Evolutionary conservation across 208 protist genomes (phyloP).

Genomic region (Acanthamoeba sp.): DNA sequence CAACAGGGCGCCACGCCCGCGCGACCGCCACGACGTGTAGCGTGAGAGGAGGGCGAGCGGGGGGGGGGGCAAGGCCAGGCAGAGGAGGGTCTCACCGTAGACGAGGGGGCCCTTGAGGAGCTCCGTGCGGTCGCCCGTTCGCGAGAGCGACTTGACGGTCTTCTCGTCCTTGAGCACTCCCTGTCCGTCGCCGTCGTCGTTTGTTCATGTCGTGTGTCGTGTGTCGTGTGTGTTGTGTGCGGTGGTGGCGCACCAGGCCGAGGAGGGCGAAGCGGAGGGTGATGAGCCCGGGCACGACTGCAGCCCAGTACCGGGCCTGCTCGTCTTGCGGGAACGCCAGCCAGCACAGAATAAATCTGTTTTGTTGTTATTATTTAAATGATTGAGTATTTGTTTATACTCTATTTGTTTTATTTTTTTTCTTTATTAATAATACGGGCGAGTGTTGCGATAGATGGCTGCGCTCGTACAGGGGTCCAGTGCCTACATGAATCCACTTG

Average conservation of each 20-base stretch:
- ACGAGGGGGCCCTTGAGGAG: constrained; percentile 2
- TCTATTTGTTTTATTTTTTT: no score
- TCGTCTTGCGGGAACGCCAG: background rate
- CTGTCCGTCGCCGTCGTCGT: background rate
- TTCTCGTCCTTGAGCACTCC: constrained; percentile 56
- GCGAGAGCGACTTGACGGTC: constrained; percentile 39
- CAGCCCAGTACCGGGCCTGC: constrained; percentile 9
- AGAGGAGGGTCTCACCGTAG: background rate
- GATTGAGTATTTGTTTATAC: no score
- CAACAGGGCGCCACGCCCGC: background rate
- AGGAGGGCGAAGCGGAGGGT: constrained; percentile 54
- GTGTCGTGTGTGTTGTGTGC: background rate
- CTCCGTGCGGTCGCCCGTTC: constrained; percentile 7
- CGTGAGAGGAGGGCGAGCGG: no score
- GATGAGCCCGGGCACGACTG: constrained; percentile 33
- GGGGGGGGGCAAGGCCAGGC: no score
- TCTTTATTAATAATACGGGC: no score
- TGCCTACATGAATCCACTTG: constrained; percentile 49
- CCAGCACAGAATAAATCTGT: constrained; percentile 51
- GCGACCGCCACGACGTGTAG: background rate
- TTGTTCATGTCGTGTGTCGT: background rate
- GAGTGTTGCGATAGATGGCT: background rate
- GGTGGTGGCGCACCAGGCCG: background rate
- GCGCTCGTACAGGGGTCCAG: background rate
- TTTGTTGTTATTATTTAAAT: no score